These are phyloP conservation scores for Helicostylum pulchrum DNA, from an alignment of 192 early-diverging fungal species.

Conservation along the genomic window DNA sequence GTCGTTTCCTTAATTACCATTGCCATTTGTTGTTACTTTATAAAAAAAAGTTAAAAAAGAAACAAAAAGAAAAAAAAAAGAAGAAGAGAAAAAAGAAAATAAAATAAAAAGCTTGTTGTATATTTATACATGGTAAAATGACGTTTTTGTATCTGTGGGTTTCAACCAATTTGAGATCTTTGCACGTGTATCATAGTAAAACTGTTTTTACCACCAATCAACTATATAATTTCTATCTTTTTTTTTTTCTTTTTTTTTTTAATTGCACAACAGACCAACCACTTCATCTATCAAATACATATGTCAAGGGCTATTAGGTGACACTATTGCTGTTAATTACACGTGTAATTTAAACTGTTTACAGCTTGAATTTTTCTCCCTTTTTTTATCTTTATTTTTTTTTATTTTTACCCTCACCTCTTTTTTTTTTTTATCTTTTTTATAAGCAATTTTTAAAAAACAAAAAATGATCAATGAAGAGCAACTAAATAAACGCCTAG, in stretches of 20 bases:
- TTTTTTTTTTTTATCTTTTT: too few species aligned
- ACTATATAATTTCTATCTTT: conserved; percentile 22
- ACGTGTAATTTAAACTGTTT: too few species aligned
- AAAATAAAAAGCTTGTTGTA: too few species aligned
- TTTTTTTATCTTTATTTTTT: too few species aligned
- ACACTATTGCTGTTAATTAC: too few species aligned
- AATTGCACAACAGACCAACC: too few species aligned
- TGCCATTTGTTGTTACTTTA: conserved; percentile 2
- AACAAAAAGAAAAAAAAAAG: conserved; percentile 35
- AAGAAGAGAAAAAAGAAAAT: not conserved
- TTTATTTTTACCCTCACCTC: too few species aligned
- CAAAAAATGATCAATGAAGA: not conserved
- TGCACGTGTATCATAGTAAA: conserved; percentile 89
- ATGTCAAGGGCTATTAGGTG: too few species aligned
- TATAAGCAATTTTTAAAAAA: too few species aligned
- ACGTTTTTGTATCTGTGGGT: conserved; percentile 65
- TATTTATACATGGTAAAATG: conserved; percentile 51
- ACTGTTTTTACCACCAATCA: conserved; percentile 98
- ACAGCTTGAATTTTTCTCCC: too few species aligned
- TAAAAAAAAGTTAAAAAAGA: conserved; percentile 38
- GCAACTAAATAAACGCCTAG: conserved; percentile 1
- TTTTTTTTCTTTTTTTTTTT: too few species aligned
- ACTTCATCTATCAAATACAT: too few species aligned
- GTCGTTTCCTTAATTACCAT: conserved; percentile 7
- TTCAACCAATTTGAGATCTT: conserved; percentile 85